Conservation (phyloP, 2,329 filamentous ascomycete species). For the Pyricularia sp. region DNA sequence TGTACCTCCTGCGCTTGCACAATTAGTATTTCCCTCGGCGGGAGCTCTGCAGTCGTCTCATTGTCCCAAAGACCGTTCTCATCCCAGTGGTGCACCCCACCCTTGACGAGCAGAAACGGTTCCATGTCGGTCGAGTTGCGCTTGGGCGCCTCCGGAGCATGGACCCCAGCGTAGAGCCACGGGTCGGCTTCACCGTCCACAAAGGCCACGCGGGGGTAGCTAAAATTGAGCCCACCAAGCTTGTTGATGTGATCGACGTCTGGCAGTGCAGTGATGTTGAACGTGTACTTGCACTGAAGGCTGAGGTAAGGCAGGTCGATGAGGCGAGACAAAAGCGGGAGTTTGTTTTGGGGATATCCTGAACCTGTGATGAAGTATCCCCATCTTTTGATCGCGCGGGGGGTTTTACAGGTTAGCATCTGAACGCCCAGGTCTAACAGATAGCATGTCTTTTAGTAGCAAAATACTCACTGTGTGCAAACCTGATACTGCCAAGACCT, state of each 20-base stretch:
- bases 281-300: constrained; percentile 53
- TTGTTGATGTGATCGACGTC: constrained; percentile 62
- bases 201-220: constrained; percentile 64
- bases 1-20: constrained; percentile 11
- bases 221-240: constrained; percentile 63
- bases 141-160: constrained; percentile 24
- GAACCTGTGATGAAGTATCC: constrained; percentile 5
- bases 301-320: constrained; percentile 54
- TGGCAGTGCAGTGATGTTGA: constrained; percentile 57
- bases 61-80: constrained; percentile 57
- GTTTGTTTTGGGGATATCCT: neutral
- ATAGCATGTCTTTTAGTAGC: neutral
- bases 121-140: constrained; percentile 41
- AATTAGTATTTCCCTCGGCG: neutral
- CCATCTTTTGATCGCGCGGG: neutral
- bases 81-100: constrained; percentile 73
- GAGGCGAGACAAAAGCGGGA: constrained; percentile 61
- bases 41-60: constrained; percentile 31
- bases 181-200: constrained; percentile 71
- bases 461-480: constrained; percentile 23
- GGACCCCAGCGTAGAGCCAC: constrained; percentile 43
- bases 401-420: neutral
- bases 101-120: constrained; percentile 61
- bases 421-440: neutral
- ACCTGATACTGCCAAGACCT: constrained; percentile 23